phyloP scores from a whole-genome alignment of 495 filamentous ascomycete species.

The Penicillium simplicissimum region DNA sequence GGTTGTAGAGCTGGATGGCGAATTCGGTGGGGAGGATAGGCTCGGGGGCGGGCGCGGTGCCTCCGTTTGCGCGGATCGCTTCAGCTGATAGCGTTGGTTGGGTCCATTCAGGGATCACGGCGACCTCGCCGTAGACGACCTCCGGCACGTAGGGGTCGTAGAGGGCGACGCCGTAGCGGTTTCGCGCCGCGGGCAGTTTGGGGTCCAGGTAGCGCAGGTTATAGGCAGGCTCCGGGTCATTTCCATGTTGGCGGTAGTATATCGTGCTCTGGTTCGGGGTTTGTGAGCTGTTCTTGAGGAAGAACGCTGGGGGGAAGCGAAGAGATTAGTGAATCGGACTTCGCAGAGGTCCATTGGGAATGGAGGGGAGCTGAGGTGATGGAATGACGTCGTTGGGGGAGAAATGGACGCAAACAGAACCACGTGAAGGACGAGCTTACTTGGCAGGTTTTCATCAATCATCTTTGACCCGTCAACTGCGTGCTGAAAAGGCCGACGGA shows the following conservation, averaged over 20 bases:
- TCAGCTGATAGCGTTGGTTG: slow-evolving; percentile 79
- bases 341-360: slow-evolving; percentile 37
- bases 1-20: slow-evolving; percentile 87
- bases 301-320: slow-evolving; percentile 54
- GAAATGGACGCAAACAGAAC: background rate
- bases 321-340: slow-evolving; percentile 15
- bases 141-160: slow-evolving; percentile 79
- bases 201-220: slow-evolving; percentile 74
- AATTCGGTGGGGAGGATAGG: slow-evolving; percentile 78
- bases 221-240: slow-evolving; percentile 78
- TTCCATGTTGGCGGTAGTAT: slow-evolving; percentile 76
- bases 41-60: slow-evolving; percentile 66
- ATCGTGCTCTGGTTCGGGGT: slow-evolving; percentile 59
- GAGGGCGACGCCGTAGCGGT: slow-evolving; percentile 83
- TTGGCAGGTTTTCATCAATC: slow-evolving; percentile 95
- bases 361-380: slow-evolving; percentile 29
- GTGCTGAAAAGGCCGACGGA: background rate
- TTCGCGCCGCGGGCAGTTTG: slow-evolving; percentile 63
- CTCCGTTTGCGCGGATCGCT: slow-evolving; percentile 72
- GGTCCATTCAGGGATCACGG: slow-evolving; percentile 80
- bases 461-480: slow-evolving; percentile 47
- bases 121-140: slow-evolving; percentile 82
- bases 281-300: slow-evolving; percentile 52
- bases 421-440: slow-evolving; percentile 40
- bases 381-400: slow-evolving; percentile 25